Base-by-base conservation (phyloP, 768 basidiomycete genomes). In the Leccinum subgranulosum region DNA sequence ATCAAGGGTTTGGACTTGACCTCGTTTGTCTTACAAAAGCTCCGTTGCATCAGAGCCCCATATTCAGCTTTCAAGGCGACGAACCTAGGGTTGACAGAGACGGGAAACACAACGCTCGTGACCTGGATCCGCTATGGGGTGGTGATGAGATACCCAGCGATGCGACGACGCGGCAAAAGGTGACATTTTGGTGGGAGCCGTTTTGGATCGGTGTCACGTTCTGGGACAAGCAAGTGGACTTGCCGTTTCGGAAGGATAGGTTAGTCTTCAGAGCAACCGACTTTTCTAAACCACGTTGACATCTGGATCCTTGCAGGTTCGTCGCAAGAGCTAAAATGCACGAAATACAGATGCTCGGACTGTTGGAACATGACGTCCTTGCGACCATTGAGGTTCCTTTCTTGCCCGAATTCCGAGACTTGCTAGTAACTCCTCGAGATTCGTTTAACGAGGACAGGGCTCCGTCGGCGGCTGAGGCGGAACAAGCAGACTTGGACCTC, bases 241-340 rank as follows among this genome's bases (percentile, higher is more conserved):
- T 92, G 46, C 92, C 92, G 1, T 86, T 94, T 65, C 79, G 92
- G 50, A 74, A 77, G 63, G 91, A 92, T 71, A 82, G 92, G 90
- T 90, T 56, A 64, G 58, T 56, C 19, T 45, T 62, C 27, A 6
- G 39, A 10, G 34, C 27, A 49, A 54, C 61, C 31, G 28, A 19
- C 53, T 21, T n/a, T 49, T n/a, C 6, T 12, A 25, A 19, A 29
- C 17, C 36, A 21, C 31, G 11, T 49, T 57, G 12, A 63, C 29
- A 34, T 28, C 23, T 25, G n/a, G 7, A 49, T 63, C 51, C 29
- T 56, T 39, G 17, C 62, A 94, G 96, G 59, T 98, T 98, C 69
- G 79, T 98, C 25, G 88, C 93, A 6, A 85, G 96, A 29, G 94
- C 91, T n/a, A 92, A 92, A 75, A 96, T 97, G 93, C 92, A 94